Conservation (phyloP, 768 basidiomycete species). For the Kwoniella dendrophila region DNA sequence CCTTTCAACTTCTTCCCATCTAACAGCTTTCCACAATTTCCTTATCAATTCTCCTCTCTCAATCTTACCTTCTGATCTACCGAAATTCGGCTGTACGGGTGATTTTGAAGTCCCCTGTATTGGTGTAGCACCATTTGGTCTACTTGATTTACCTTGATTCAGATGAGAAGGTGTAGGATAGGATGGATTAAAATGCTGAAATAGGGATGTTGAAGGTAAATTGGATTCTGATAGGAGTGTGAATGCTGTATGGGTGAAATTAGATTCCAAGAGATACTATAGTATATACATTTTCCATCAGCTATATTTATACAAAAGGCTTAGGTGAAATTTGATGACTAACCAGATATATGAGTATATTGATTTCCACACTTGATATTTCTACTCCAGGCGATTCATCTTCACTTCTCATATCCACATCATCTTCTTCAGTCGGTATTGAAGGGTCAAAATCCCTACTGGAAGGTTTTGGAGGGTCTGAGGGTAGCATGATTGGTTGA, state of each 20-base stretch:
- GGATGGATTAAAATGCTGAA: slow-evolving; percentile 48
- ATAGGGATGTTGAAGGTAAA: slow-evolving; percentile 45
- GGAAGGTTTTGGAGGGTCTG: slow-evolving; percentile 31
- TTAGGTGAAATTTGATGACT: slow-evolving; percentile 17
- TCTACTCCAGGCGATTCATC: slow-evolving; percentile 22
- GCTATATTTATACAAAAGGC: not conserved
- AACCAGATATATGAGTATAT: slow-evolving; percentile 51
- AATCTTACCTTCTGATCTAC: slow-evolving; percentile 34
- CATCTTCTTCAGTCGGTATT: slow-evolving; percentile 16
- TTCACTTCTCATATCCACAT: slow-evolving; percentile 24
- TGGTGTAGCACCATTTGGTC: slow-evolving; percentile 20
- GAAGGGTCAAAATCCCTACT: slow-evolving; percentile 41
- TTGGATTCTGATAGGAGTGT: slow-evolving; percentile 48
- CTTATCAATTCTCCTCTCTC: slow-evolving; percentile 49
- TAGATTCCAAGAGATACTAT: slow-evolving; percentile 53
- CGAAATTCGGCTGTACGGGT: slow-evolving; percentile 33
- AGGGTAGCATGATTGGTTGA: slow-evolving; percentile 32
- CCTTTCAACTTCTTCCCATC: slow-evolving; percentile 50
- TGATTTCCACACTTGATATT: slow-evolving; percentile 50
- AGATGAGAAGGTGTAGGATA: slow-evolving; percentile 25
- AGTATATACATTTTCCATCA: not conserved
- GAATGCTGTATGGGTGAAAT: slow-evolving; percentile 53
- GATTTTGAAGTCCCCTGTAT: slow-evolving; percentile 13
- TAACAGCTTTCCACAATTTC: slow-evolving; percentile 49
- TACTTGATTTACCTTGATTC: slow-evolving; percentile 14